Evolutionary conservation across 352 stramenopile genomes (phyloP), one percentile per base, ranked within the genome.

Genomic region (Peronospora farinosa): DNA sequence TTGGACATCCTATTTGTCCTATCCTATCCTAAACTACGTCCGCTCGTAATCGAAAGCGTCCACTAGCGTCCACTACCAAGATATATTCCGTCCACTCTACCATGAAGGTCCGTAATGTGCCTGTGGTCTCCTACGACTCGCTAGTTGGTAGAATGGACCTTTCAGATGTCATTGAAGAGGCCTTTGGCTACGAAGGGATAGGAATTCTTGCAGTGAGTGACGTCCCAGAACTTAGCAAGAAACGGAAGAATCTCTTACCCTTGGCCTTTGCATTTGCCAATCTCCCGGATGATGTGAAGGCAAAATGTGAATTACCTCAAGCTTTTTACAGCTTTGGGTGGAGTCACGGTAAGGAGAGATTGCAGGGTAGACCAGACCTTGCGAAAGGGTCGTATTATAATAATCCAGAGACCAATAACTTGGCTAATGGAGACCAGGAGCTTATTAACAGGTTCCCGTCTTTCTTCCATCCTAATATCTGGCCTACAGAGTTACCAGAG

Each of bases 361-460:
- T 97, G 15, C 74, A 92, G 57, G 88, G 95, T 57, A 81, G 91
- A 54, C 90, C 92, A 2, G 95, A 98, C 69, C 86, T 83, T 47
- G 85, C 84, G 51, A 98, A 98, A 63, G 95, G 86, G 2, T 96
- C 83, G 47, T 98, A 96, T 65, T 98, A 98, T 72, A 97, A 97
- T 66, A 98, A 98, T 74, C 93, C 94, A 4, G 62, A 97, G 44
- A 74, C 72, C 16, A 96, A 98, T 74, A 63, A 77, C 44, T 75
- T 88, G 11, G 84, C 81, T 5, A 60, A 76, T 45, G 71, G 73
- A 47, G 68, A 96, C 63, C 66, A 92, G 21, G 59, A 78, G 39
- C 67, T 95, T 25, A 85, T 95, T 25, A 42, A 61, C 40, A 67
- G 76, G 51, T 89, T 84, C 69, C 92, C 91, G 48, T 80, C 86